Evolutionary conservation across 805 yeast species (phyloP).

Genomic region (Clavispora asparagi): DNA sequence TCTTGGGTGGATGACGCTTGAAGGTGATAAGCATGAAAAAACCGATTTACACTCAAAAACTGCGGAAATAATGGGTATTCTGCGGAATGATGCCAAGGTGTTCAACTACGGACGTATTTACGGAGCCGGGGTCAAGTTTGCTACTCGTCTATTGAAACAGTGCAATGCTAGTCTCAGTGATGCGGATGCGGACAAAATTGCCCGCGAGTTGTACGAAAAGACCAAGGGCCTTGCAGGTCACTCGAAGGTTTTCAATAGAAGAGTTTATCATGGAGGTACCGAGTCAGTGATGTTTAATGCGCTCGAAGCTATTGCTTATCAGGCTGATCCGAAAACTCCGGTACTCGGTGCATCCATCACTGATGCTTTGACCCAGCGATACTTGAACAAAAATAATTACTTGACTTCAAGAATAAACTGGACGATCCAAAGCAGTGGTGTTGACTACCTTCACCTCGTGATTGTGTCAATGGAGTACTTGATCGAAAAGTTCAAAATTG

Average conservation of each 20-base stretch:
- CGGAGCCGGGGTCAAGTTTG: slow-evolving; percentile 95
- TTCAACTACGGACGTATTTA: slow-evolving; percentile 96
- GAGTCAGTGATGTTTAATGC: slow-evolving; percentile 90
- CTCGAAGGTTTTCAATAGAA: slow-evolving; percentile 21
- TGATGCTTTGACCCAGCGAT: slow-evolving; percentile 62
- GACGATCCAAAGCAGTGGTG: slow-evolving; percentile 98
- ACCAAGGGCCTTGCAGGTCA: slow-evolving; percentile 65
- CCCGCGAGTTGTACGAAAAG: slow-evolving; percentile 62
- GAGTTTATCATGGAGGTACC: slow-evolving; percentile 78
- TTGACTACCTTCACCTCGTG: slow-evolving; percentile 84
- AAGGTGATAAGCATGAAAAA: slow-evolving; percentile 86
- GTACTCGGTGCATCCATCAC: slow-evolving; percentile 92
- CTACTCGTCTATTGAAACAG: slow-evolving; percentile 74
- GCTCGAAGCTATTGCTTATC: slow-evolving; percentile 81
- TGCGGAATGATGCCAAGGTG: slow-evolving; percentile 87
- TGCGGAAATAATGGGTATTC: slow-evolving; percentile 81
- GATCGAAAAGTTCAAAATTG: slow-evolving; percentile 53
- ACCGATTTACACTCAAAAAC: slow-evolving; percentile 96
- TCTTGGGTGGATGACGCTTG: slow-evolving; percentile 98
- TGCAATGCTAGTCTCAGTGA: slow-evolving; percentile 72
- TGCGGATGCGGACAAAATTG: slow-evolving; percentile 58
- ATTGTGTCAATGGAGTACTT: slow-evolving; percentile 85
- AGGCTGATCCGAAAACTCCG: slow-evolving; percentile 79
- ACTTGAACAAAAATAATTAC: slow-evolving; percentile 61
- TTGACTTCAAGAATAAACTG: slow-evolving; percentile 91